Conservation (phyloP, 2,329 filamentous ascomycete genomes). For the Pleoardoris graminearum region DNA sequence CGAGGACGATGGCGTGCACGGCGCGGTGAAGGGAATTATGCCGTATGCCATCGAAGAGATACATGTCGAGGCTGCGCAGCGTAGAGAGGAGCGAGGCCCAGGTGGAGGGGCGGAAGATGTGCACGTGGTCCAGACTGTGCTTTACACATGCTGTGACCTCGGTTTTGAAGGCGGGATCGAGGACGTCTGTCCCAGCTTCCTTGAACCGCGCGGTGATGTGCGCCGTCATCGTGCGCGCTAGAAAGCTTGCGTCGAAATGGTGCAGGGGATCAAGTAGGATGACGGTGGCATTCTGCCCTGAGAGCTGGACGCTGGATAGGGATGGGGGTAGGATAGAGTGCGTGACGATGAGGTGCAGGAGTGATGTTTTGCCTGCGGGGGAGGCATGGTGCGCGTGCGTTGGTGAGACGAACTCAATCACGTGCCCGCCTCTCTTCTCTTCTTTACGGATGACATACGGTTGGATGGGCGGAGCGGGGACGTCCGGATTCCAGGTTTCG, state of each 20-base stretch:
- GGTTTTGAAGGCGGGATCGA: not conserved
- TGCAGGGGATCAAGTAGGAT: conserved; percentile 61
- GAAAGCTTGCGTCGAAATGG: conserved; percentile 56
- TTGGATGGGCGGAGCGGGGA: not conserved
- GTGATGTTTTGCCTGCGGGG: conserved; percentile 60
- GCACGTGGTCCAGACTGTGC: conserved; percentile 57
- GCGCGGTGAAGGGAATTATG: conserved; percentile 54
- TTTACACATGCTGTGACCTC: conserved; percentile 35
- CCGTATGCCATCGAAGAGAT: conserved; percentile 55
- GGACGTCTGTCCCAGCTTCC: not conserved
- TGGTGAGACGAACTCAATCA: conserved; percentile 58
- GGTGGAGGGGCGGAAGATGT: conserved; percentile 61
- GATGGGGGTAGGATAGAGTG: conserved; percentile 54
- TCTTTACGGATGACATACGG: not conserved
- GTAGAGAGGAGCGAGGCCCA: conserved; percentile 56
- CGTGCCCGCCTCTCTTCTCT: conserved; percentile 15
- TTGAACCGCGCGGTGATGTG: conserved; percentile 10
- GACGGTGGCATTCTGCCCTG: conserved; percentile 50
- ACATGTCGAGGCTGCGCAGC: conserved; percentile 51
- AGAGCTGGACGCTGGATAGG: conserved; percentile 27
- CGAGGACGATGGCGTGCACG: conserved; percentile 57
- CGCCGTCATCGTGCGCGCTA: conserved; percentile 46
- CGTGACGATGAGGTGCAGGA: conserved; percentile 61
- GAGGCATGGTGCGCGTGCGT: conserved; percentile 41
- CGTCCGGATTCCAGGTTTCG: conserved; percentile 7